Evolutionary conservation across 2,329 filamentous ascomycete species (phyloP), one percentile per base, ranked within the genome.

Genomic region (Aspergillus flavus): DNA sequence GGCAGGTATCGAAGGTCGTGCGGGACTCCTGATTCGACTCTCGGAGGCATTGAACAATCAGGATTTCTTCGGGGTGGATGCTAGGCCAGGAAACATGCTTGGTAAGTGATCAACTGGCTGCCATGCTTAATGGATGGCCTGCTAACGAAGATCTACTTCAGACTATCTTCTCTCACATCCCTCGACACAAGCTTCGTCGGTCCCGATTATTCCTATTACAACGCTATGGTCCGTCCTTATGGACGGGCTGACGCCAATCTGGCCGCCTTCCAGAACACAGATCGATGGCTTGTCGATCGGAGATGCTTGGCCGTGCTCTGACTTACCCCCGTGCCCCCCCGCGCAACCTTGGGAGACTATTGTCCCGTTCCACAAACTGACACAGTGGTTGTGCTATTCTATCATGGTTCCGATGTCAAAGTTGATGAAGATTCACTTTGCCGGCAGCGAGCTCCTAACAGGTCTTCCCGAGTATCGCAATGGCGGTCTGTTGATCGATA

Each of bases 121-220:
- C 7, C 7, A n/a, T 28, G 3, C 46, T 30, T 43, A n/a, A 12
- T n/a, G 41, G 12, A 48, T 34, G 46, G 41, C 12, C 56, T 61
- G 19, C 55, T 65, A 59, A 57, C 45, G 46, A 57, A 46, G 48
- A 43, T 23, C 28, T 50, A 36, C n/a, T 45, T 36, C 71, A 94
- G 94, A 98, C 78, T 94, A 96, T 75, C 87, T 98, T n/a, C 86
- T 98, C 45, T 91, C 91, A 3, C 95, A 98, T 74, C 92, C 94
- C 1, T 90, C 92, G 2, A 97, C 94, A 6, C 90, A 94, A 74
- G 93, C 92, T 16, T 92, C 92, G 1, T 96, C 93, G 0, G 91
- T 93, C 55, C 92, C 94, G 1, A 93, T 97, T 66, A 88, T 97
- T 50, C 87, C 91, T 12, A 83, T 98, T 14, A 92, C 94, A 1